Evolutionary conservation across 441 rosid genomes (phyloP).

Genomic region (Gossypium schwendimanii): DNA sequence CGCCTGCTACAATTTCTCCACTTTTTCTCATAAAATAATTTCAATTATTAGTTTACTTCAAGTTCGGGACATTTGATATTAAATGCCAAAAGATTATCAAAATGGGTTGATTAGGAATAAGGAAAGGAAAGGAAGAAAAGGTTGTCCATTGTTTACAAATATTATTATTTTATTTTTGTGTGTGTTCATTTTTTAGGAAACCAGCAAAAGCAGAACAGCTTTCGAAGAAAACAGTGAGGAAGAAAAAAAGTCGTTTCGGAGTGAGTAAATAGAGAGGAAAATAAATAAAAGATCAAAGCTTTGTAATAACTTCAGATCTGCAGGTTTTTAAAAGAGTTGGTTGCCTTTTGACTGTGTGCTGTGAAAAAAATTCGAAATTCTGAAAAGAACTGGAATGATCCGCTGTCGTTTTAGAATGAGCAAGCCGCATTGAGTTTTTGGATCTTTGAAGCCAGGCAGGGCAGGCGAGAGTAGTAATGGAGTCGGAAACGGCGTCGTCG

Average conservation of each 20-base stretch:
- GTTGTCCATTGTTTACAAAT: not conserved
- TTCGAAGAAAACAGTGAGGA: conserved; percentile 7
- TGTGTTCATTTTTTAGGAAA: not conserved
- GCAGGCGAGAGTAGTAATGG: conserved; percentile 18
- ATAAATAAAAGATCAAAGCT: not conserved
- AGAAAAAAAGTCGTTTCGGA: conserved; percentile 12
- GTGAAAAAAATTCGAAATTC: not conserved
- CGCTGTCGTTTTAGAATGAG: conserved; percentile 11
- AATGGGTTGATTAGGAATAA: not conserved
- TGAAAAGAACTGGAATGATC: conserved; percentile 14
- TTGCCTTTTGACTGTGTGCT: not conserved
- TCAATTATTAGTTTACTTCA: not conserved
- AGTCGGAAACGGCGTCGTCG: conserved; percentile 32
- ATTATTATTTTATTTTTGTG: not conserved
- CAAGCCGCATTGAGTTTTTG: not conserved
- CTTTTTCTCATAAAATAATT: not conserved
- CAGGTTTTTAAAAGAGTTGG: not conserved
- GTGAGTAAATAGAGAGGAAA: not conserved
- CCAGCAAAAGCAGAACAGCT: conserved; percentile 12
- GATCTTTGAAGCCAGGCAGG: not conserved
- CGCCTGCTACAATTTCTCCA: not conserved
- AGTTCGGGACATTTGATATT: not conserved
- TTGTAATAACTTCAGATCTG: conserved; percentile 31
- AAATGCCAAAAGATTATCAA: not conserved
- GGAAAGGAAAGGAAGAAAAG: not conserved